Percentiles rank a stretch among this genome's conserved stretches.
Evolutionary conservation across 2,329 filamentous ascomycete genomes (phyloP).

Genomic region (Cordyceps militaris): DNA sequence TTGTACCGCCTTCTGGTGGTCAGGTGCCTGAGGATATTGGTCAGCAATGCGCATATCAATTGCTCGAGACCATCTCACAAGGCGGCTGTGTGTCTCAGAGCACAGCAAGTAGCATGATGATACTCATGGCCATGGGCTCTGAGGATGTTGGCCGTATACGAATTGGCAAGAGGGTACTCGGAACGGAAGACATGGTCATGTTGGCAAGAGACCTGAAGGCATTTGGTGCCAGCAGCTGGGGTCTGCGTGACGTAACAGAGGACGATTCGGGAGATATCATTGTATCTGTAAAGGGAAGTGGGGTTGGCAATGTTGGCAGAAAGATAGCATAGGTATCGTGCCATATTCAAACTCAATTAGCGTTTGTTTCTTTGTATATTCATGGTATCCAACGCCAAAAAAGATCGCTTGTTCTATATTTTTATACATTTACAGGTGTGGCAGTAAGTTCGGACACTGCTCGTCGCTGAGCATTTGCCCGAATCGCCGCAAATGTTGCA

Average conservation of each 20-base stretch:
- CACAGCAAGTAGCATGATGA: constrained; percentile 68
- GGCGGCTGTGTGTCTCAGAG: constrained; percentile 74
- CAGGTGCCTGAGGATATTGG: constrained; percentile 86
- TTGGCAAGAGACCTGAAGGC: constrained; percentile 76
- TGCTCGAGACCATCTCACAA: constrained; percentile 73
- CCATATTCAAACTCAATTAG: constrained; percentile 15
- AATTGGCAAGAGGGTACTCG: constrained; percentile 74
- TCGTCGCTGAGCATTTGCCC: constrained; percentile 33
- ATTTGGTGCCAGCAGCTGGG: constrained; percentile 92
- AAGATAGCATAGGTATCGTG: constrained; percentile 61
- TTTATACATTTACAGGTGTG: constrained; percentile 17
- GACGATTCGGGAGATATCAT: constrained; percentile 67
- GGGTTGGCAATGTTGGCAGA: constrained; percentile 89
- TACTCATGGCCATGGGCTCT: constrained; percentile 94
- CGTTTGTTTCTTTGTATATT: constrained; percentile 11
- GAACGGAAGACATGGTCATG: constrained; percentile 69
- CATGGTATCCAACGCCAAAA: not conserved
- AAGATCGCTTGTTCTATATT: not conserved
- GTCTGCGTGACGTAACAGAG: constrained; percentile 65
- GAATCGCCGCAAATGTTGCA: constrained; percentile 43
- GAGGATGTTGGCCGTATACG: constrained; percentile 88
- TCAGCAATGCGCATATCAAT: constrained; percentile 77
- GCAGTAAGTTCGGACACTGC: constrained; percentile 21
- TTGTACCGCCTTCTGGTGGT: constrained; percentile 68
- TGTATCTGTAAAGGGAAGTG: constrained; percentile 84